Evolutionary conservation across 139 green algal species (phyloP), one percentile per base, ranked within the genome.

Genomic region (Nannochloris sp.): DNA sequence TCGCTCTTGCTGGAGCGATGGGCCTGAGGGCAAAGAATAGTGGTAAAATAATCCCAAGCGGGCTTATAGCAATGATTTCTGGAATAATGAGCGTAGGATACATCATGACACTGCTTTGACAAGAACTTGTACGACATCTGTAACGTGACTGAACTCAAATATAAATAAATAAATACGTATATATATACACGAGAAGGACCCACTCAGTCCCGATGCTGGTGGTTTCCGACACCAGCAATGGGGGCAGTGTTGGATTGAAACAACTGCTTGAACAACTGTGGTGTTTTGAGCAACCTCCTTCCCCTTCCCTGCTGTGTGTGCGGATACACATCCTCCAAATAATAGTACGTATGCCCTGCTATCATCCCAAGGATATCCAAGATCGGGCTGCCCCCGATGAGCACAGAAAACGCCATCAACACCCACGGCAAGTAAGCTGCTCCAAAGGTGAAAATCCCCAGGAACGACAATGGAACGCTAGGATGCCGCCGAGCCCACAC

Each of bases 361-460:
- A 80, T 81, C 81, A 97, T 96, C 60, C 90, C 90, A 53, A 99
- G 78, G 48, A 98, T 67, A 75, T 99, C 92, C 25, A 96, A 78
- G 36, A 92, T 74, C 16, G 90, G 85, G 31, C 66, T 88, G 74
- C 60, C 83, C 48, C 90, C 88, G 51, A 99, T 81, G 75, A 97
- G 83, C 21, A 97, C 69, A 2, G 70, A 86, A 79, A 99, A 97
- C 6, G 75, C 87, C 31, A 97, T 79, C 68, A 99, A 80, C 64
- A 99, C 93, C 94, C 94, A 99, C 1, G 94, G 94, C 40, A 99
- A 78, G 72, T 97, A 99, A 9, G 94, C 92, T 25, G 94, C 94
- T 0, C 88, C 96, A 80, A 99, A 99, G 63, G 84, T 95, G 89
- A 99, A 97, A 25, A 98, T 83, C 16, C 93, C 93, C 60, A 99